Evolutionary conservation across 768 basidiomycete genomes (phyloP), one percentile per base, ranked within the genome.

Genomic region (Naganishia onofrii): DNA sequence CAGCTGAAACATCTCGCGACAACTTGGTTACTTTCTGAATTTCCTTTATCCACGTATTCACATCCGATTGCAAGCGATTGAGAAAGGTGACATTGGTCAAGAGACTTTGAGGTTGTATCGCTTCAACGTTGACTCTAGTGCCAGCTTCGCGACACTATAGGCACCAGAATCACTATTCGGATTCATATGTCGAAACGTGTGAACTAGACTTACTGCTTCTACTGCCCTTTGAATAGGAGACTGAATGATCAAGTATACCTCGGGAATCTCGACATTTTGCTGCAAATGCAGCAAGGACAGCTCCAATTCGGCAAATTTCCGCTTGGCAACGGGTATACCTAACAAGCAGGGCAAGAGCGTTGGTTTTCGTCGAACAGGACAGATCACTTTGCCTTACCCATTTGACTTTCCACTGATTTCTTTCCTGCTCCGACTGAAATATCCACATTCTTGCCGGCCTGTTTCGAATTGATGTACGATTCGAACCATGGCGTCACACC

Each of bases 401-500:
- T 90, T 82, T 92, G 91, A 53, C 84, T 86, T 78, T 93, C 93
- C 3, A 83, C 85, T 34, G 90, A 90, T 77, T 91, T 92, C 65
- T 73, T 77, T 15, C 63, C 63, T 21, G 73, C 69, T 8, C 68
- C 53, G 44, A 74, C 86, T 13, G 57, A 34, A 36, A 46, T n/a
- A 44, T 63, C 42, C 4, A 63, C 38, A 6, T 36, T 63, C 88
- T 69, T 85, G 83, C 31, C 88, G 42, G 42, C 42, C 86, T 77
- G 72, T 63, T 92, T 86, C 28, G 92, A 85, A 28, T 90, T 93
- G 31, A 97, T 93, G 76, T 95, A 98, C 19, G 95, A 93, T 80
- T 98, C 94, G 76, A 99, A 98, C 89, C 92, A 97, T 0, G 94
- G 94, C 75, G 97, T 95, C 31, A 99, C 93, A 74, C 91, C 96